phyloP scores from a whole-genome alignment of 2,329 filamentous ascomycete genomes.

The Keithomyces neogunnii region DNA sequence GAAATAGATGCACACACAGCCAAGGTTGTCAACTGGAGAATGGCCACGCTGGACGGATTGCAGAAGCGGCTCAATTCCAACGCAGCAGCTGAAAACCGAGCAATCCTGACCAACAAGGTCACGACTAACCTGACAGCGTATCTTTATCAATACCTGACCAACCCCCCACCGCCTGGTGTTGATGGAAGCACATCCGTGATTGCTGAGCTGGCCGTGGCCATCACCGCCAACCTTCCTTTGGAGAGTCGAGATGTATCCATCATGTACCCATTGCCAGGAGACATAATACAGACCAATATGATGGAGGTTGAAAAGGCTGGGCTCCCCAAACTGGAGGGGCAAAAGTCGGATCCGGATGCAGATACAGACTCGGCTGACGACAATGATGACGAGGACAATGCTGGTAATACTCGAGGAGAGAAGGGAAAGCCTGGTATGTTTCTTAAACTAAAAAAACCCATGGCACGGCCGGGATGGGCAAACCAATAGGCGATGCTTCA shows the following conservation, averaged over 20 bases:
- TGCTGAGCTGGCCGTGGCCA: constrained; percentile 78
- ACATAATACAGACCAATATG: constrained; percentile 57
- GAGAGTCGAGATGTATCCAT: constrained; percentile 89
- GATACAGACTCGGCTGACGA: constrained; percentile 29
- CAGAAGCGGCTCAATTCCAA: constrained; percentile 58
- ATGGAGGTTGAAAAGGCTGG: constrained; percentile 81
- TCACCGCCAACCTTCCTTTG: constrained; percentile 76
- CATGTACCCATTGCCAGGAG: constrained; percentile 73
- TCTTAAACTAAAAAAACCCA: background rate
- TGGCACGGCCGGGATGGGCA: constrained; percentile 5
- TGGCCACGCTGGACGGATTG: constrained; percentile 89
- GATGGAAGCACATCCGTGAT: constrained; percentile 88
- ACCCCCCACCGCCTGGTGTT: constrained; percentile 72
- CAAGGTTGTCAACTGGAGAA: constrained; percentile 86
- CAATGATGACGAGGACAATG: constrained; percentile 34
- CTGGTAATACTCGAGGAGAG: constrained; percentile 30
- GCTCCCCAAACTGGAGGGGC: constrained; percentile 51
- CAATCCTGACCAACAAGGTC: constrained; percentile 60
- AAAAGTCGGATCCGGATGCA: constrained; percentile 24
- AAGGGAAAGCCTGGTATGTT: constrained; percentile 42
- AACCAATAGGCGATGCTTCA: constrained; percentile 19
- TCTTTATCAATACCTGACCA: constrained; percentile 65
- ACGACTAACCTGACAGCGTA: constrained; percentile 60
- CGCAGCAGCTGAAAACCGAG: constrained; percentile 57
- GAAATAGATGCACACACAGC: constrained; percentile 81